These are phyloP conservation scores for Crataegus laevigata DNA, from an alignment of 306 rosid species.

Conservation along the genomic window DNA sequence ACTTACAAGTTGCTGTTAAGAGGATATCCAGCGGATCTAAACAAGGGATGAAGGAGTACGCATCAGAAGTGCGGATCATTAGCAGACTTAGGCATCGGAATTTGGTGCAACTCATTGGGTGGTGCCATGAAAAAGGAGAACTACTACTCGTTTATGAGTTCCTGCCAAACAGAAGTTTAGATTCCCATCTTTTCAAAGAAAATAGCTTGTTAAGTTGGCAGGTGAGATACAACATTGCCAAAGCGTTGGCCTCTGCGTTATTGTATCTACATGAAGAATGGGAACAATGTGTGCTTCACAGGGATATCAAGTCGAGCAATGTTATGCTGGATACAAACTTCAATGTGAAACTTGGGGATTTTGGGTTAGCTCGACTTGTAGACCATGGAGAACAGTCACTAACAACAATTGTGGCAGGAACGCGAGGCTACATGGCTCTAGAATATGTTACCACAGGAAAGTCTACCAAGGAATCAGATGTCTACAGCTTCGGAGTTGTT, in stretches of 20 bases:
- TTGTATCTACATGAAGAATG: too few relatives aligned
- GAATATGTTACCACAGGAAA: not conserved
- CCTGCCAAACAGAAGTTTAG: too few relatives aligned
- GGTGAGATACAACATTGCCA: too few relatives aligned
- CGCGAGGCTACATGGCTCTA: not conserved
- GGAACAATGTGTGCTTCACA: too few relatives aligned
- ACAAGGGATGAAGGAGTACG: conserved; percentile 30
- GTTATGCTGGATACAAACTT: not conserved
- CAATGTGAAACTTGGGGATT: not conserved
- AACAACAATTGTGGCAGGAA: not conserved
- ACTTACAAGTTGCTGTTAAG: conserved; percentile 31
- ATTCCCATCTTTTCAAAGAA: not conserved
- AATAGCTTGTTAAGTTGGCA: not conserved
- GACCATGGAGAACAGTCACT: not conserved
- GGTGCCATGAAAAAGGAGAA: not conserved
- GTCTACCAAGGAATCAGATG: not conserved
- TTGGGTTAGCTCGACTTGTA: not conserved
- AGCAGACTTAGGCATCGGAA: conserved; percentile 15
- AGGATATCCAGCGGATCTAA: not conserved
- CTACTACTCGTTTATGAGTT: not conserved
- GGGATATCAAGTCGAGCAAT: not conserved
- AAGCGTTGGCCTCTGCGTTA: too few relatives aligned
- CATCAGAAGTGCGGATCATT: conserved; percentile 26
- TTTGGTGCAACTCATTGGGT: not conserved
- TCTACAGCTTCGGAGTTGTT: not conserved